These are phyloP conservation scores for Suillus ampliporus DNA, from an alignment of 768 basidiomycete species.

Conservation along the genomic window DNA sequence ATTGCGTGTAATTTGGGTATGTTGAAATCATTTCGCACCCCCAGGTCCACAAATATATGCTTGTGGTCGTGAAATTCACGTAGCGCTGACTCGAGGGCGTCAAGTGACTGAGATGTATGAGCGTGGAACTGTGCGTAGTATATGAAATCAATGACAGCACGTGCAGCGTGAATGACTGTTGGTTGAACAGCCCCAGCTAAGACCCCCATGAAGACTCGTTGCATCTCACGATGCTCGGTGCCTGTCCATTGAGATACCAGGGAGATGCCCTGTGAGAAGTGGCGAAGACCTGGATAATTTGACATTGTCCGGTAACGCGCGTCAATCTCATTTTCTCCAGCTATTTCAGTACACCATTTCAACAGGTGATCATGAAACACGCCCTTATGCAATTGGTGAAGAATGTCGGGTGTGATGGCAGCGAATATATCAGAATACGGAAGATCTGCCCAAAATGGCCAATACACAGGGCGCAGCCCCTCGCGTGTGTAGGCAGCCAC, in stretches of 20 bases:
- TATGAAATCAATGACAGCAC: conserved; percentile 40
- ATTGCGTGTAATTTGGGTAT: conserved; percentile 15
- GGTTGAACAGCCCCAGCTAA: conserved; percentile 27
- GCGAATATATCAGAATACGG: conserved; percentile 31
- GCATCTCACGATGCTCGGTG: conserved; percentile 27
- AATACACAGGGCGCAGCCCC: conserved; percentile 34
- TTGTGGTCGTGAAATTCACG: conserved; percentile 29
- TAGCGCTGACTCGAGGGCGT: conserved; percentile 26
- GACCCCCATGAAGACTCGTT: conserved; percentile 38
- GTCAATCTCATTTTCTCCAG: conserved; percentile 16
- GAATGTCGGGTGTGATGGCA: conserved; percentile 38
- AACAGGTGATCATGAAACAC: conserved; percentile 48
- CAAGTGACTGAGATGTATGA: conserved; percentile 34
- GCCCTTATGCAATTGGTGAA: conserved; percentile 44
- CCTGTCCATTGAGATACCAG: conserved; percentile 10
- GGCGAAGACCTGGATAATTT: conserved; percentile 4
- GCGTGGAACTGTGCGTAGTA: conserved; percentile 35
- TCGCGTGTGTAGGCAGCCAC: conserved; percentile 47
- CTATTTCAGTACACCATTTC: conserved; percentile 35
- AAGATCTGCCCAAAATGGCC: conserved; percentile 32
- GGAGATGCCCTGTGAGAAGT: background rate
- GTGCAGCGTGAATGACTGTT: conserved; percentile 23
- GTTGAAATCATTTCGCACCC: conserved; percentile 29
- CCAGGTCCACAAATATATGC: conserved; percentile 17
- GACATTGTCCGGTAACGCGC: conserved; percentile 15